These are phyloP conservation scores for Trichoderma sp. DNA, from an alignment of 2,329 filamentous ascomycete species.

Conservation along the genomic window DNA sequence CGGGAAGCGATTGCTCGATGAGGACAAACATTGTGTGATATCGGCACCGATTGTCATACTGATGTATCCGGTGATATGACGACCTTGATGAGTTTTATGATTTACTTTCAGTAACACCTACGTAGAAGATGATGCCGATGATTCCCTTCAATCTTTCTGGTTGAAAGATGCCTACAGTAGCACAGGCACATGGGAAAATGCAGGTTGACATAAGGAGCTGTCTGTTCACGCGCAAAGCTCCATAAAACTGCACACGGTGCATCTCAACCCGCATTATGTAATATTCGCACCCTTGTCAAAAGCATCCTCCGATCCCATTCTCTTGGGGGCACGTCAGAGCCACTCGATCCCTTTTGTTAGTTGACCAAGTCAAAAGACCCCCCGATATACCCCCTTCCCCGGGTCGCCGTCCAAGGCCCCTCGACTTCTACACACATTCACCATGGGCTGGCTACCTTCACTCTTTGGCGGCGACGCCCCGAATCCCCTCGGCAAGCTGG, in stretches of 20 bases:
- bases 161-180: no score
- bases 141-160: no score
- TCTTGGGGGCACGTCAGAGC: slow-evolving; percentile 27
- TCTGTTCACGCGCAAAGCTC: neutral
- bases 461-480: slow-evolving; percentile 53
- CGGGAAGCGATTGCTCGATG: neutral
- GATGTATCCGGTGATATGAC: no score
- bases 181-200: slow-evolving; percentile 11
- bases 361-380: neutral
- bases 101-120: no score
- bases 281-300: slow-evolving; percentile 28
- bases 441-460: slow-evolving; percentile 62
- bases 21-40: neutral
- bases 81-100: no score
- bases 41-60: no score
- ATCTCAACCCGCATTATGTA: slow-evolving; percentile 13
- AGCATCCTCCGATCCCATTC: slow-evolving; percentile 23
- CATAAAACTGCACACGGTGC: slow-evolving; percentile 23
- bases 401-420: slow-evolving; percentile 10
- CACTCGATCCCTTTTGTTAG: slow-evolving; percentile 2
- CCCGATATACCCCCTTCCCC: slow-evolving; percentile 11
- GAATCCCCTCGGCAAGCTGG: slow-evolving; percentile 70
- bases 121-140: neutral
- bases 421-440: slow-evolving; percentile 13
- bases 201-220: slow-evolving; percentile 1